Evolutionary conservation across 495 filamentous ascomycete species (phyloP), one percentile per base, ranked within the genome.

Genomic region (Darksidea phi): DNA sequence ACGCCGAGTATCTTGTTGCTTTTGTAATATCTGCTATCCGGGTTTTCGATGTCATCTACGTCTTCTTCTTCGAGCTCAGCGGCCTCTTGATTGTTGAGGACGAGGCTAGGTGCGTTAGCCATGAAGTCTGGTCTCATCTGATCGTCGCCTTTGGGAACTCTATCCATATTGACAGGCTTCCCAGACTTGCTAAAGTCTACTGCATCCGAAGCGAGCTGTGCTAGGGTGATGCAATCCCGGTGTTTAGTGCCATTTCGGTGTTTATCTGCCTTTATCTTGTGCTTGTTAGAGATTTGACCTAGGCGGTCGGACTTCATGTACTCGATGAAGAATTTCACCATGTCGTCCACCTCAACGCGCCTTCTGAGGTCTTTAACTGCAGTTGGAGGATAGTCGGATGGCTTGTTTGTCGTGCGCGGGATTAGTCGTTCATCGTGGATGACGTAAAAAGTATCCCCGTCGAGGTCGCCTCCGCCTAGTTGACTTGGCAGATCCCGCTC

Each of bases 111-210:
- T 0, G 85, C 88, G 0, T 82, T 81, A 1, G 88, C 86, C 67
- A 91, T 77, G 64, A 86, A 88, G 63, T 87, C 86, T 5, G 85
- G 85, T 11, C 81, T 74, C 28, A 63, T 71, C 0, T 57, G 68
- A 42, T 67, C 43, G 71, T 6, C 79, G 85, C 26, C 80, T 64
- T 34, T 75, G 59, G 1, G 26, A 1, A 24, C 8, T 7, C 51
- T 47, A 11, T 18, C 36, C n/a, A 56, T 48, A 52, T 78, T 68
- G 38, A 91, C 89, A 0, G 86, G 79, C 25, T 84, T 81, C 0
- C 90, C 90, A 0, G 87, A 85, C 69, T 95, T 94, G 1, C 85
- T 88, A 63, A 87, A 95, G 70, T 95, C 90, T 1, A 95, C 90
- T 0, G 88, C 89, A 0, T 78, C 85, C 0, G 89, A 94, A 54